Base-by-base conservation (phyloP, 2,329 filamentous ascomycete species). In the Chaetothyriales sp. region DNA sequence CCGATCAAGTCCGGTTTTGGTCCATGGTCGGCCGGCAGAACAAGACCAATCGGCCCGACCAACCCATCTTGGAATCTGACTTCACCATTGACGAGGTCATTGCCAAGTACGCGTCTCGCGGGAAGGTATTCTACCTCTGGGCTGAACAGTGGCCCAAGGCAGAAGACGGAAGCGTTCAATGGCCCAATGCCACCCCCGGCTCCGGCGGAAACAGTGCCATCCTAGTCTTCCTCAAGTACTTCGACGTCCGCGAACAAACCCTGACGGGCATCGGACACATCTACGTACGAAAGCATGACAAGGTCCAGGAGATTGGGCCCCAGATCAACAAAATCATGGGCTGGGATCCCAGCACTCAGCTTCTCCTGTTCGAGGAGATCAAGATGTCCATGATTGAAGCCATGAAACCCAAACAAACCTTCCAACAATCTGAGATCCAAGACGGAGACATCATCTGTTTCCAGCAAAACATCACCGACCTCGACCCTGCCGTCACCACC, bases 11-110 rank as follows among this genome's bases (percentile, higher is more conserved):
- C 20, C 81, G 92, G 19, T 78, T 95, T 18, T 98, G 92, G 94
- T 81, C 88, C 51, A 95, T 98, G 89, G 92, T 98, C 1, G 97
- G 95, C 65, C 84, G 92, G 9, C 92, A 98, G 67, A 98, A 98
- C 66, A 95, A 95, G 69, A 98, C 92, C 0, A 84, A 88, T 40
- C 81, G 92, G 18, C 92, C 94, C 0, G 92, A 98, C 64, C 83
- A 87, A 53, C 86, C 89, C 0, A 81, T 98, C 47, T 79, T 80
- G 65, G 89, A 94, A 63, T 70, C 81, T 1, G 77, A 83, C 4
- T 84, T 87, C 66, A 89, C 82, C 0, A 73, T 92, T 13, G 86
- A 89, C 60, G 89, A 95, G 57, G 81, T 81, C 2, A 75, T 79
- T 51, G 75, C 71, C 52, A 82, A 82, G 71, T 83, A 74, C 65